A percentile compares a stretch with the other conserved stretches of the same genome.
These are phyloP conservation scores for Persicaria maculosa DNA, from an alignment of 148 eudicot genomes.

Conservation along the genomic window DNA sequence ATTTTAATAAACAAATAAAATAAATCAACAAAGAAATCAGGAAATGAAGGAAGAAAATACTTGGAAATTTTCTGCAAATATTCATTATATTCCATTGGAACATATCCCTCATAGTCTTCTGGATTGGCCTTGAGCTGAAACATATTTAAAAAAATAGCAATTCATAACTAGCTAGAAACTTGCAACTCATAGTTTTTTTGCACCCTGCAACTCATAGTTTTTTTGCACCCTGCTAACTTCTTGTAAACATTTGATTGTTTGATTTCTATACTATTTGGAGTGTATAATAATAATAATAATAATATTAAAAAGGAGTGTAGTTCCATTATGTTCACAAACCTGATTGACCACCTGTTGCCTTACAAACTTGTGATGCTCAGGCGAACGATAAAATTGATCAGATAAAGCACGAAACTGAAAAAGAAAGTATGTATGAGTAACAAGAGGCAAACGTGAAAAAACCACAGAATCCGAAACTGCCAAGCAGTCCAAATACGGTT, in stretches of 20 bases:
- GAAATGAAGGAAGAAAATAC: conserved; percentile 28
- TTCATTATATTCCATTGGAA: conserved; percentile 82
- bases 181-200: neutral
- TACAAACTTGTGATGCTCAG: conserved; percentile 86
- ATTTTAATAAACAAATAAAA: neutral
- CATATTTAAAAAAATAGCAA: neutral
- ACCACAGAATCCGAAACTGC: neutral
- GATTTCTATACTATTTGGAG: no score
- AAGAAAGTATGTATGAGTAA: neutral
- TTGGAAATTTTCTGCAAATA: conserved; percentile 74
- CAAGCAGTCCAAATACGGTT: neutral
- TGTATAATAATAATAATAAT: no score
- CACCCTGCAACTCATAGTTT: no score
- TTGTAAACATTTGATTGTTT: no score
- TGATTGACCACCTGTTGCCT: conserved; percentile 77
- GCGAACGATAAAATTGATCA: conserved; percentile 75
- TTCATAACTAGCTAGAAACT: neutral
- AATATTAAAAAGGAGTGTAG: neutral
- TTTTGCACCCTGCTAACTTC: no score
- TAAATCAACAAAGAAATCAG: neutral
- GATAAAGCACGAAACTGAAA: conserved; percentile 82
- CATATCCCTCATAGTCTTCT: conserved; percentile 79
- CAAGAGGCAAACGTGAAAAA: neutral
- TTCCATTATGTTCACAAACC: conserved; percentile 29
- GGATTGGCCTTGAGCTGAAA: conserved; percentile 75